Evolutionary conservation across 805 yeast genomes (phyloP).

Genomic region (Candida pini): DNA sequence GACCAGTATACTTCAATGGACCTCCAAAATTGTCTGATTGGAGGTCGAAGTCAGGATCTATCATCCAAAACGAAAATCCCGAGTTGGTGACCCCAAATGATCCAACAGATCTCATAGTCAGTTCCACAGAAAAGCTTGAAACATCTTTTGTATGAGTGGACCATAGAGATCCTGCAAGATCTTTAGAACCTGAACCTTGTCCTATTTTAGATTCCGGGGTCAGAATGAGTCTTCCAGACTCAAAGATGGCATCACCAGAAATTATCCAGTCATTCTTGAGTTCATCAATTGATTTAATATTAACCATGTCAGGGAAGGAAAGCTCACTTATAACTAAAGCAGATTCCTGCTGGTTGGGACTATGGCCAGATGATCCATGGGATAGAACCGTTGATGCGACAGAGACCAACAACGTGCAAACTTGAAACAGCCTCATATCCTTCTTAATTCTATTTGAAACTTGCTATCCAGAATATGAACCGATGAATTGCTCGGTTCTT

Average conservation of each 20-base stretch:
- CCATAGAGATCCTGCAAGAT: conserved; percentile 43
- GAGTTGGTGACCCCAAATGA: conserved; percentile 42
- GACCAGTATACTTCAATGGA: conserved; percentile 55
- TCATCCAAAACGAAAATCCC: conserved; percentile 55
- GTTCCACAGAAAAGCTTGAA: conserved; percentile 43
- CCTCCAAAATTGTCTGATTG: conserved; percentile 42
- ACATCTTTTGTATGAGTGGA: conserved; percentile 23
- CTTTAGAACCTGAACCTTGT: conserved; percentile 18
- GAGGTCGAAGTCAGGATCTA: conserved; percentile 24
- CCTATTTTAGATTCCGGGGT: conserved; percentile 36
- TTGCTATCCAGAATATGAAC: too few relatives aligned
- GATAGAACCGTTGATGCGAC: background rate
- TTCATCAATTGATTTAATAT: conserved; percentile 16
- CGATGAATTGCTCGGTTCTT: too few relatives aligned
- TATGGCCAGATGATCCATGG: too few relatives aligned
- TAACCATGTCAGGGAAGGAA: conserved; percentile 23
- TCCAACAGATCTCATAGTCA: conserved; percentile 59
- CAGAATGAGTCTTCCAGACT: conserved; percentile 49
- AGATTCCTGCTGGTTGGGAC: too few relatives aligned
- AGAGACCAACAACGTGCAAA: too few relatives aligned
- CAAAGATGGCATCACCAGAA: conserved; percentile 33
- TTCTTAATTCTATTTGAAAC: too few relatives aligned
- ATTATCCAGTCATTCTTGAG: conserved; percentile 43
- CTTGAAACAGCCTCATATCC: too few relatives aligned
- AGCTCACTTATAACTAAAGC: too few relatives aligned